phyloP scores from a whole-genome alignment of 129 eudicot genomes.

The Daucus carota region DH1_v3.0 NC_030387.2:30560001-30560500 shows the following conservation, averaged over 20 bases:
- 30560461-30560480: not conserved
- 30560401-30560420: not conserved
- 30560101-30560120: too few species aligned
- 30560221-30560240: not conserved
- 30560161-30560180: not conserved
- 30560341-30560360: not conserved
- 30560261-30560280: not conserved
- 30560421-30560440: not conserved
- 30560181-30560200: not conserved
- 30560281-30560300: constrained; percentile 1
- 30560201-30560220: not conserved
- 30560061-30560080: not conserved
- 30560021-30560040: not conserved
- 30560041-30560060: not conserved
- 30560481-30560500: not conserved
- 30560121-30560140: too few species aligned
- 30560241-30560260: not conserved
- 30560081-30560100: too few species aligned
- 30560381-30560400: constrained; percentile 21
- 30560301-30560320: constrained; percentile 8
- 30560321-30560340: not conserved
- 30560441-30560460: not conserved
- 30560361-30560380: constrained; percentile 8
- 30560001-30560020: not conserved
- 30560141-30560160: not conserved